A percentile compares a stretch with the other conserved stretches of the same genome.
Conservation (phyloP, 2,329 filamentous ascomycete genomes). For the Dothideomycetes sp. region DNA sequence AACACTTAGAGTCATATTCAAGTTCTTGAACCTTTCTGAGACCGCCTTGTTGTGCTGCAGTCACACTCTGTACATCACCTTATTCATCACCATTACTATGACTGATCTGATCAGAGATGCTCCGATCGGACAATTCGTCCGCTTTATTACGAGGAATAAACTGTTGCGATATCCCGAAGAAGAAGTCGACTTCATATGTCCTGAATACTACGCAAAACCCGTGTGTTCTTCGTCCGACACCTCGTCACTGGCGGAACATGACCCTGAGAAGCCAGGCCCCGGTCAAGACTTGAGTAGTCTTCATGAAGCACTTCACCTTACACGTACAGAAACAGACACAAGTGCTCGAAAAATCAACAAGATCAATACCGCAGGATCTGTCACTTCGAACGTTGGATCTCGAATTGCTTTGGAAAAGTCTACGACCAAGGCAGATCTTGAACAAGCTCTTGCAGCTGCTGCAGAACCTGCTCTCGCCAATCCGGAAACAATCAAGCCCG, state of each 20-base stretch:
- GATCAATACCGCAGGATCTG: slow-evolving; percentile 8
- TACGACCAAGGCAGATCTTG: slow-evolving; percentile 8
- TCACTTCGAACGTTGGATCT: slow-evolving; percentile 4
- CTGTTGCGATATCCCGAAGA: slow-evolving; percentile 44
- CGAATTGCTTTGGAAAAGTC: slow-evolving; percentile 13
- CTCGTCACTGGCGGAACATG: too few species aligned
- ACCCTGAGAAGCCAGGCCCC: not conserved
- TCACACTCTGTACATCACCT: not conserved
- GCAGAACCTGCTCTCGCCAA: slow-evolving; percentile 15
- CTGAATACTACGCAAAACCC: slow-evolving; percentile 31
- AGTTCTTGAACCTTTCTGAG: too few species aligned
- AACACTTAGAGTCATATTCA: too few species aligned
- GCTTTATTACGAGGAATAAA: slow-evolving; percentile 34
- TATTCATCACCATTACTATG: slow-evolving; percentile 17
- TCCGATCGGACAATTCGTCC: slow-evolving; percentile 38
- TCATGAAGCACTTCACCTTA: not conserved
- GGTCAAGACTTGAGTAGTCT: not conserved
- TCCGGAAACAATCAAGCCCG: slow-evolving; percentile 5
- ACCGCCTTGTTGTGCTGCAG: too few species aligned
- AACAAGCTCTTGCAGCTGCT: not conserved
- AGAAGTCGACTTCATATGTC: slow-evolving; percentile 44
- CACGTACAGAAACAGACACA: slow-evolving; percentile 10
- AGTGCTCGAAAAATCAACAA: not conserved
- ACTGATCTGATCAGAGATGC: slow-evolving; percentile 35
- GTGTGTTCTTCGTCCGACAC: not conserved